A percentile compares a stretch with the other conserved stretches of the same genome.
These are phyloP conservation scores for Haplosporangium sp. DNA, from an alignment of 371 early-diverging fungal genomes.

Conservation along the genomic window DNA sequence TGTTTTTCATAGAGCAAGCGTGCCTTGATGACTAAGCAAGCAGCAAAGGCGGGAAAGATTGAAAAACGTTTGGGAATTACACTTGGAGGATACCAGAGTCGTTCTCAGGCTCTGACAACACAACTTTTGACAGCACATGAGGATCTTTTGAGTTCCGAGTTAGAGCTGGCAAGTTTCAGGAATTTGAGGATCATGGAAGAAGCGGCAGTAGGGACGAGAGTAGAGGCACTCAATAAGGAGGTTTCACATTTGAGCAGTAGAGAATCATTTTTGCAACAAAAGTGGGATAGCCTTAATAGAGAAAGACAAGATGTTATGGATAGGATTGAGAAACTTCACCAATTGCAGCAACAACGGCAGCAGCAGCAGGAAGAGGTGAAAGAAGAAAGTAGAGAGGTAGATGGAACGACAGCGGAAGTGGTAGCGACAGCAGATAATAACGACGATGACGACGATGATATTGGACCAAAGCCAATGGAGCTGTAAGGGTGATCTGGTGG, in stretches of 20 bases:
- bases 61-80: slow-evolving; percentile 85
- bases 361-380: background rate
- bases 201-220: slow-evolving; percentile 74
- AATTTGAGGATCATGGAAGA: slow-evolving; percentile 63
- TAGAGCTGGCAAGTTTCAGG: slow-evolving; percentile 78
- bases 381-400: background rate
- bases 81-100: slow-evolving; percentile 85
- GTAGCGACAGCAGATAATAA: background rate
- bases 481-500: background rate
- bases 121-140: slow-evolving; percentile 72
- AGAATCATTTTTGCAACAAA: slow-evolving; percentile 80
- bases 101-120: slow-evolving; percentile 70
- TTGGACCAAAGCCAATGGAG: slow-evolving; percentile 12
- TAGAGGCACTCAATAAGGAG: slow-evolving; percentile 76
- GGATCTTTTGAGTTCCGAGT: slow-evolving; percentile 70
- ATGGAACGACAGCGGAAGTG: background rate
- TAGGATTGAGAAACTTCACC: slow-evolving; percentile 46
- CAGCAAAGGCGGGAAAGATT: slow-evolving; percentile 81
- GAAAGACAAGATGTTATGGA: slow-evolving; percentile 57
- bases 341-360: slow-evolving; percentile 24
- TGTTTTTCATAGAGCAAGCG: slow-evolving; percentile 62
- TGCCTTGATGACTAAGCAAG: slow-evolving; percentile 82
- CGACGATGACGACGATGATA: background rate
- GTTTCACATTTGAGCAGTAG: slow-evolving; percentile 68
- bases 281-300: slow-evolving; percentile 73